Conservation (phyloP, 2,329 filamentous ascomycete genomes). For the Tothia fuscella region DNA sequence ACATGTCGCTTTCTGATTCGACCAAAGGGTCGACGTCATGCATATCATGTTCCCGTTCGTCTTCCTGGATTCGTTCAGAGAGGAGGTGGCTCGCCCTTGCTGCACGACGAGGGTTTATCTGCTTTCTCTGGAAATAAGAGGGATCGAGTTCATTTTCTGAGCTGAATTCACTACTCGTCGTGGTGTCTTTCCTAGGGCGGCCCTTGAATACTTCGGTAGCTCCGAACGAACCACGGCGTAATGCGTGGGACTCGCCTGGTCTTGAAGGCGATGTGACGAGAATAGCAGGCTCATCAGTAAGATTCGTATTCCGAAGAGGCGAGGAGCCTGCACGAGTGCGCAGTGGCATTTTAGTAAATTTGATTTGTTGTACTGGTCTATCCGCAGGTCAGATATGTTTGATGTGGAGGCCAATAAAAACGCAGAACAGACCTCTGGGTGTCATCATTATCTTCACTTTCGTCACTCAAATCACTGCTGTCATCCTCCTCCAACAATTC, state of each 20-base stretch:
- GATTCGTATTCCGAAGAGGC: constrained; percentile 58
- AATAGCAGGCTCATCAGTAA: constrained; percentile 42
- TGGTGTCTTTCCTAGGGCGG: constrained; percentile 58
- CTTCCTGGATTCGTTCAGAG: constrained; percentile 41
- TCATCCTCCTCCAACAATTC: constrained; percentile 69
- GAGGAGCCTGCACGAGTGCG: constrained; percentile 79
- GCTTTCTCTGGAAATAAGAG: constrained; percentile 50
- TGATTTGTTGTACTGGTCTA: constrained; percentile 74
- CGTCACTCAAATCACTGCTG: constrained; percentile 73
- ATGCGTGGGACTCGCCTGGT: constrained; percentile 29
- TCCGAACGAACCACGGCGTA: constrained; percentile 58
- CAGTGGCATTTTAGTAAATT: constrained; percentile 92
- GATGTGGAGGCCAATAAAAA: background rate
- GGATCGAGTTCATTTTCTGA: constrained; percentile 70
- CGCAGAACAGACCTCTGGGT: constrained; percentile 37
- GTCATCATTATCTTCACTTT: constrained; percentile 73
- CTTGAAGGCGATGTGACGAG: constrained; percentile 44
- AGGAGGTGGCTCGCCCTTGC: constrained; percentile 43
- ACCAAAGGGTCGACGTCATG: constrained; percentile 30
- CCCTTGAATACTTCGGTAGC: constrained; percentile 59
- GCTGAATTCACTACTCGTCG: constrained; percentile 70
- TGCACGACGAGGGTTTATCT: constrained; percentile 48
- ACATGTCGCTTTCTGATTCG: constrained; percentile 27
- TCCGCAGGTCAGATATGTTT: background rate
- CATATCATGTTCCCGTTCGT: constrained; percentile 25